phyloP scores from a whole-genome alignment of 768 basidiomycete species.

The Pseudohyphozyma bogoriensis region DNA sequence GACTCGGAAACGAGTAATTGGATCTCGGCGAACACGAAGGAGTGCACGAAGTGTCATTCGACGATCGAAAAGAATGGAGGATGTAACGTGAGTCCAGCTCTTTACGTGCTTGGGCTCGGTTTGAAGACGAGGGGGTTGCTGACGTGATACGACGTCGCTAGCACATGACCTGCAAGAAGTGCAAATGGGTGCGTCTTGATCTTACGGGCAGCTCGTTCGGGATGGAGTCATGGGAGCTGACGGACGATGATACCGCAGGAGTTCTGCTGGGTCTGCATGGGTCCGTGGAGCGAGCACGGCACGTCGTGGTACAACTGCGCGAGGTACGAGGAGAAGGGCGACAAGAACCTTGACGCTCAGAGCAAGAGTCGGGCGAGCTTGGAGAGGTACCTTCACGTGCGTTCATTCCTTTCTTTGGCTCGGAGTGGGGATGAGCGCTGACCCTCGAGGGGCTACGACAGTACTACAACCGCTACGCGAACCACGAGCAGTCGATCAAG shows the following conservation, averaged over 20 bases:
- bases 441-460: slow-evolving; percentile 34
- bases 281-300: slow-evolving; percentile 94
- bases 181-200: slow-evolving; percentile 55
- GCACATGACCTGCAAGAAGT: slow-evolving; percentile 99
- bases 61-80: slow-evolving; percentile 99
- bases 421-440: background rate
- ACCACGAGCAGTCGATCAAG: slow-evolving; percentile 98
- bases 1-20: slow-evolving; percentile 98
- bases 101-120: background rate
- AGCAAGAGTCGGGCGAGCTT: slow-evolving; percentile 79
- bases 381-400: slow-evolving; percentile 88
- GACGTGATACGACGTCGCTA: slow-evolving; percentile 36
- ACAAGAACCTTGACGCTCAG: slow-evolving; percentile 79
- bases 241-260: slow-evolving; percentile 31
- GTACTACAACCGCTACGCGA: slow-evolving; percentile 99
- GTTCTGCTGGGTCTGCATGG: slow-evolving; percentile 99
- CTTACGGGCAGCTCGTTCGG: background rate
- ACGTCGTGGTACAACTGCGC: slow-evolving; percentile 98
- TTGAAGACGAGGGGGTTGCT: slow-evolving; percentile 4
- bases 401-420: slow-evolving; percentile 36
- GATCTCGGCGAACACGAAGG: slow-evolving; percentile 99
- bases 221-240: background rate
- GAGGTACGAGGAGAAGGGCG: slow-evolving; percentile 80
- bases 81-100: slow-evolving; percentile 66
- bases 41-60: slow-evolving; percentile 88